Evolutionary conservation across 495 filamentous ascomycete genomes (phyloP), one percentile per base, ranked within the genome.

Genomic region (Pseudotulostoma volvatum): DNA sequence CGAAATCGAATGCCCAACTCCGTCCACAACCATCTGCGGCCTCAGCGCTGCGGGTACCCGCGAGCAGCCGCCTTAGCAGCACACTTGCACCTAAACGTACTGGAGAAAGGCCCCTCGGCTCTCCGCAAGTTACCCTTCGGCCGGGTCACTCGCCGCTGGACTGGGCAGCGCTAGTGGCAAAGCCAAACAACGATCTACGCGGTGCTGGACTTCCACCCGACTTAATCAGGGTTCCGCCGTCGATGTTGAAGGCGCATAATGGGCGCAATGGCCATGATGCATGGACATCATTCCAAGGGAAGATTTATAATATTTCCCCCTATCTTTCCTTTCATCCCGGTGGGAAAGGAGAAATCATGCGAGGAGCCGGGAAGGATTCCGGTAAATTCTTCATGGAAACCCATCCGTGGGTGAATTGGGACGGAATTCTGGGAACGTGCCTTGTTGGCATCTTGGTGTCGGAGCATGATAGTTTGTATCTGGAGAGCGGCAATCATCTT

Each of bases 401-500:
- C 16, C 90, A 97, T 66, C 85, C 88, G 13, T 97, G 92, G 90
- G 88, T 97, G 7, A 97, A 93, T 49, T 93, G 84, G 67, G 92
- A 96, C 63, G 81, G 79, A 3, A 94, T 97, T 73, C 57, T 97
- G 38, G 73, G 75, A 17, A 73, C 79, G 49, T 95, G 88, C 56
- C 49, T 93, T 44, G 69, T 97, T 3, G 90, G 90, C 1, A 75
- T 94, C 20, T 60, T 84, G 54, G 84, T 96, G 30, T 67, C 71
- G 3, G 92, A 96, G 67, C 66, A 72, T 39, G 77, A 85, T 30
- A 66, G 41, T 14, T 45, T 54, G 18, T 40, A 18, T 8, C 46
- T 68, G 53, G 11, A 11, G 23, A 28, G 23, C 23, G 25, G 56
- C 47, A 61, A 64, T 54, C 19, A 66, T 45, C 50, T 77, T 55